phyloP scores from a whole-genome alignment of 2,329 filamentous ascomycete species.

The Rachicladosporium sp. region DNA sequence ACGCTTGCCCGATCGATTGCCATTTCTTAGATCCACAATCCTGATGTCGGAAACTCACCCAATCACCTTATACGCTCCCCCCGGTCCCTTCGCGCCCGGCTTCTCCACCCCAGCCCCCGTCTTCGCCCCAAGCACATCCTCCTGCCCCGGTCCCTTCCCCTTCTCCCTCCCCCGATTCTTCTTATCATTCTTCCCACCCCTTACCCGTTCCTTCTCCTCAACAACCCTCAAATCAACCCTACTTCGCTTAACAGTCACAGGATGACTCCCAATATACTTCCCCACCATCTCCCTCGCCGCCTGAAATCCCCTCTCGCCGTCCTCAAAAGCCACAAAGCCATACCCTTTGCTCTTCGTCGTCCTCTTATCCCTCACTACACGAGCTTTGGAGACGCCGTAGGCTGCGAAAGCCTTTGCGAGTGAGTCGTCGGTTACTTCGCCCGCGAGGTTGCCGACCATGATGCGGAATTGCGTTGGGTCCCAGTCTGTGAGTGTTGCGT shows the following conservation, averaged over 20 bases:
- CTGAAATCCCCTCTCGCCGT: conserved; percentile 92
- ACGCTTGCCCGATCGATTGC: no score
- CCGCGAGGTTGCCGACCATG: conserved; percentile 92
- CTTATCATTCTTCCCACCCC: conserved; percentile 38
- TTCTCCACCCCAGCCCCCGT: conserved; percentile 27
- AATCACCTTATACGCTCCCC: conserved; percentile 24
- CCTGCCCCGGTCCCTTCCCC: conserved; percentile 16
- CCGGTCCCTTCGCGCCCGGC: conserved; percentile 19
- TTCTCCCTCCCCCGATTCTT: conserved; percentile 26
- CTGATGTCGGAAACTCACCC: conserved; percentile 13
- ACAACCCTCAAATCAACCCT: conserved; percentile 82
- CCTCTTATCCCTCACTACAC: conserved; percentile 87
- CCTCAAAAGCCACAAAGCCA: conserved; percentile 90
- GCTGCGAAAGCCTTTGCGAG: conserved; percentile 85
- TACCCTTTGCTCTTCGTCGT: conserved; percentile 94
- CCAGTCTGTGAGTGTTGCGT: conserved; percentile 84
- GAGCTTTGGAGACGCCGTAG: conserved; percentile 86
- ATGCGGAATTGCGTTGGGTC: conserved; percentile 87
- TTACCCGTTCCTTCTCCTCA: conserved; percentile 37
- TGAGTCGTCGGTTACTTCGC: conserved; percentile 93
- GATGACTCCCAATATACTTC: conserved; percentile 97
- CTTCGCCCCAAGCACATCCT: conserved; percentile 23
- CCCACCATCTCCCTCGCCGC: conserved; percentile 97
- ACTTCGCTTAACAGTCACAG: conserved; percentile 63
- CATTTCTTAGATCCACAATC: no score